These are phyloP conservation scores for Passiflora organensis DNA, from an alignment of 345 rosid genomes.

Conservation along the genomic window DNA sequence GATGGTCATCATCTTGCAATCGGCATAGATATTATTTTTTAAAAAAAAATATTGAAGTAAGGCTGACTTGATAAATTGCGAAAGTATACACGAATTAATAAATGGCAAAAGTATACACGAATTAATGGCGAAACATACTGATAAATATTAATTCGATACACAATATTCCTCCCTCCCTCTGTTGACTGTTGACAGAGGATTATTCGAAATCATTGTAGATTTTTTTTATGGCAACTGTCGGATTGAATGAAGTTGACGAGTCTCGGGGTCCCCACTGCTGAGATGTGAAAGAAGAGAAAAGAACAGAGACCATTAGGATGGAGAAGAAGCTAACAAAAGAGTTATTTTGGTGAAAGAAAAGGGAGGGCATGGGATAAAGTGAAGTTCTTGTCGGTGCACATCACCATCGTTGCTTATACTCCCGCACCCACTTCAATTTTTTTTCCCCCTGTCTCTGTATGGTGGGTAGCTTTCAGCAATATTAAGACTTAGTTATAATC, in stretches of 20 bases:
- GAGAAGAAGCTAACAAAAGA: conserved; percentile 17
- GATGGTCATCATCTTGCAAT: too few species aligned
- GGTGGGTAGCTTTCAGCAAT: conserved; percentile 14
- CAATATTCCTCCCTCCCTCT: too few species aligned
- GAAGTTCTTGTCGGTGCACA: conserved; percentile 9
- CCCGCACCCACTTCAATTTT: background rate
- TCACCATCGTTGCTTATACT: conserved; percentile 13
- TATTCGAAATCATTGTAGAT: too few species aligned
- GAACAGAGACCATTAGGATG: conserved; percentile 28
- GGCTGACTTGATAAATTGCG: too few species aligned
- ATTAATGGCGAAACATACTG: too few species aligned
- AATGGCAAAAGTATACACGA: too few species aligned
- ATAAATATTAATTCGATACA: too few species aligned
- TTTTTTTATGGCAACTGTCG: too few species aligned
- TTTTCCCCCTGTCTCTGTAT: background rate
- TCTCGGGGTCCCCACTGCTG: conserved; percentile 24
- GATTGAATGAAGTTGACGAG: conserved; percentile 2
- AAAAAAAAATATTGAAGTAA: too few species aligned
- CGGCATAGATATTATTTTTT: too few species aligned
- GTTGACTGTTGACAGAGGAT: too few species aligned
- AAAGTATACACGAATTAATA: too few species aligned
- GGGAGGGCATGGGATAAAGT: conserved; percentile 20
- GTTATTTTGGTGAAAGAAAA: conserved; percentile 40
- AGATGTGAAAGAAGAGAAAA: conserved; percentile 24
- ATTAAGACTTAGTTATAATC: background rate